Percentiles rank a stretch among this genome's conserved stretches.
Evolutionary conservation across 805 yeast species (phyloP).

Genomic region (Suhomyces vadensis): DNA sequence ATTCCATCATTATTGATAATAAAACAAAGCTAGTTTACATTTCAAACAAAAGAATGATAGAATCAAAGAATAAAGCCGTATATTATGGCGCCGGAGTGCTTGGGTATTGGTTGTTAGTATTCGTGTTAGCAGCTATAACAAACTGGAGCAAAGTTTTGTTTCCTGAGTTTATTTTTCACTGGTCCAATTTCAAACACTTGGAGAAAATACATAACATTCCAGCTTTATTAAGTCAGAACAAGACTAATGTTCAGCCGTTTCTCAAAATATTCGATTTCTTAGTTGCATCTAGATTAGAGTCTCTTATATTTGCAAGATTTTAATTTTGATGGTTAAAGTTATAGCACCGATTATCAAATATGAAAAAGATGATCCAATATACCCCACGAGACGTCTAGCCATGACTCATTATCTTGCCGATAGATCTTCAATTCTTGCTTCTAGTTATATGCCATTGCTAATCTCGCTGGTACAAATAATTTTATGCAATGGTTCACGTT

Average conservation of each 20-base stretch:
- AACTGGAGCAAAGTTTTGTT: conserved; percentile 17
- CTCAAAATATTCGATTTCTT: conserved; percentile 22
- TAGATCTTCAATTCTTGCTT: conserved; percentile 44
- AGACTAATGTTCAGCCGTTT: conserved; percentile 25
- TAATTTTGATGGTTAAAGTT: conserved; percentile 30
- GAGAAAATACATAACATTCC: conserved; percentile 37
- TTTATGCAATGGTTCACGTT: conserved; percentile 60
- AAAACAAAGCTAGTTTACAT: too few relatives aligned
- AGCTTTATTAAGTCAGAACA: conserved; percentile 28
- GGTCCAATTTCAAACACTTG: too few relatives aligned
- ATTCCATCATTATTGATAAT: too few relatives aligned
- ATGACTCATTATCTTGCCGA: conserved; percentile 42
- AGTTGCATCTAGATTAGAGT: conserved; percentile 37
- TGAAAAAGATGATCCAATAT: conserved; percentile 38
- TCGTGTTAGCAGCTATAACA: conserved; percentile 7
- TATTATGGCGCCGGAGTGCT: conserved; percentile 26
- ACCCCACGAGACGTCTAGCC: conserved; percentile 31
- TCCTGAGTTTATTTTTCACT: conserved; percentile 38
- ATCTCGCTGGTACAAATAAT: conserved; percentile 67
- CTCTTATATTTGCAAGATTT: conserved; percentile 31
- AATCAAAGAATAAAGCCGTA: too few relatives aligned
- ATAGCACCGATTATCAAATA: conserved; percentile 23
- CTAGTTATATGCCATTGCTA: conserved; percentile 51
- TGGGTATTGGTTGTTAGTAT: conserved; percentile 20
- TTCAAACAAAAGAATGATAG: too few relatives aligned